Conservation (phyloP, 2,329 filamentous ascomycete species). For the Hymenoscyphus salicellus region DNA sequence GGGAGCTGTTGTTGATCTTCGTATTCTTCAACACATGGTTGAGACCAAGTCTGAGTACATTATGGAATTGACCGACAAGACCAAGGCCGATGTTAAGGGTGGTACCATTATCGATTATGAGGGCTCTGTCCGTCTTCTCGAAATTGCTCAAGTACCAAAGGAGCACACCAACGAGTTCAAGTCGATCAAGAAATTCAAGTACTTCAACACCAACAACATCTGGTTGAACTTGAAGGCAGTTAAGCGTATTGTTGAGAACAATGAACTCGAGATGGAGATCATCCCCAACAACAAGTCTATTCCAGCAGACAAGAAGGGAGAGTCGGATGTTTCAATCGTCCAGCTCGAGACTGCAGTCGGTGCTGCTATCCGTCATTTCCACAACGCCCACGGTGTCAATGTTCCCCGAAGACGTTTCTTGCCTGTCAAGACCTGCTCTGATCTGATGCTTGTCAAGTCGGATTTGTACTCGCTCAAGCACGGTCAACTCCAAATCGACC, state of each 20-base stretch:
- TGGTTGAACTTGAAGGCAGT: constrained; percentile 98
- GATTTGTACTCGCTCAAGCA: constrained; percentile 98
- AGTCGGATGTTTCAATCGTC: constrained; percentile 94
- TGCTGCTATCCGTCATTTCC: constrained; percentile 97
- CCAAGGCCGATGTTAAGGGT: constrained; percentile 99
- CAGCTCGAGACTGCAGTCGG: constrained; percentile 98
- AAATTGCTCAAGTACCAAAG: constrained; percentile 99
- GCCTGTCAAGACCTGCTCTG: constrained; percentile 99
- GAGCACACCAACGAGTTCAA: constrained; percentile 99
- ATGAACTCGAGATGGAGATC: constrained; percentile 98
- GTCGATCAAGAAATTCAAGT: constrained; percentile 99
- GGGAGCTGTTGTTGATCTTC: constrained; percentile 93
- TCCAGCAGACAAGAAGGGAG: constrained; percentile 98
- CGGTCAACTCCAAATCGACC: constrained; percentile 95
- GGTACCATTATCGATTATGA: constrained; percentile 99
- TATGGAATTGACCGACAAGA: constrained; percentile 99
- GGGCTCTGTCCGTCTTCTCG: constrained; percentile 89
- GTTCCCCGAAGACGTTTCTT: constrained; percentile 96
- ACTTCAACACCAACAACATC: constrained; percentile 99
- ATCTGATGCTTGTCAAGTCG: constrained; percentile 99
- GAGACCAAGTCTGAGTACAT: constrained; percentile 97
- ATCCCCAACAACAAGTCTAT: constrained; percentile 99
- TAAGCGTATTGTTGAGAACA: constrained; percentile 97
- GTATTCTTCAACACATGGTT: constrained; percentile 99
- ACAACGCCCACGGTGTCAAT: constrained; percentile 98